phyloP scores from a whole-genome alignment of 305 asterid genomes.

The Andrographis paniculata region DNA sequence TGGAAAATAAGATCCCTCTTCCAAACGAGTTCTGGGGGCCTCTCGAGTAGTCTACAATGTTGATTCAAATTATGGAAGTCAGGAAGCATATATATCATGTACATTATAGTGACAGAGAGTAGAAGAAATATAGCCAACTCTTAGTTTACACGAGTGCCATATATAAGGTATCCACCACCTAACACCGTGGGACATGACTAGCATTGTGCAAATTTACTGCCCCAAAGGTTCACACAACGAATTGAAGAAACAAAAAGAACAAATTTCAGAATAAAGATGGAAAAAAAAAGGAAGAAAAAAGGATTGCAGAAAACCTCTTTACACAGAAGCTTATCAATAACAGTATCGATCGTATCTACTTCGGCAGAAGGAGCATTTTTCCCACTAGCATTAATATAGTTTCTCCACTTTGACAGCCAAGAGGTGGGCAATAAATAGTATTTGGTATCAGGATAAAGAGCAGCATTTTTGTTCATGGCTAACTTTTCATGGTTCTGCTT shows the following conservation, averaged over 20 bases:
- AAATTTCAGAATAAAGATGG: neutral
- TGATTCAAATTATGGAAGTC: constrained; percentile 28
- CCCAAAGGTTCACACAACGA: constrained; percentile 9
- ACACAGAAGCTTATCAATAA: constrained; percentile 61
- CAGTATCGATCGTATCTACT: constrained; percentile 49
- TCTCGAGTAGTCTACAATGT: constrained; percentile 77
- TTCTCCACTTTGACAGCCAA: constrained; percentile 87
- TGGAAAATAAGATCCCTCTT: constrained; percentile 72
- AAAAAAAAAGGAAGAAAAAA: neutral
- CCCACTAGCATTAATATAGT: constrained; percentile 60
- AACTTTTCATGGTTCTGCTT: constrained; percentile 78
- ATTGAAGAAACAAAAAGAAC: neutral
- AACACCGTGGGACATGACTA: neutral
- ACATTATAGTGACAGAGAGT: constrained; percentile 12
- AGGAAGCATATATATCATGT: constrained; percentile 15
- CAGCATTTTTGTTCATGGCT: constrained; percentile 50
- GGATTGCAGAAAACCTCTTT: constrained; percentile 42
- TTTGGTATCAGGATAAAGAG: constrained; percentile 45
- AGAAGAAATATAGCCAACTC: neutral
- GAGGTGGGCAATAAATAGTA: constrained; percentile 77
- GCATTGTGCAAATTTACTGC: neutral
- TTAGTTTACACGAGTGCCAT: constrained; percentile 14
- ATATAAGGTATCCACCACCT: constrained; percentile 12
- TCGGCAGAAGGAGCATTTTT: constrained; percentile 52
- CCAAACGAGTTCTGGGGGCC: constrained; percentile 86